These are phyloP conservation scores for Fraxinus sp. DNA, from an alignment of 305 asterid genomes.

Conservation along the genomic window DNA sequence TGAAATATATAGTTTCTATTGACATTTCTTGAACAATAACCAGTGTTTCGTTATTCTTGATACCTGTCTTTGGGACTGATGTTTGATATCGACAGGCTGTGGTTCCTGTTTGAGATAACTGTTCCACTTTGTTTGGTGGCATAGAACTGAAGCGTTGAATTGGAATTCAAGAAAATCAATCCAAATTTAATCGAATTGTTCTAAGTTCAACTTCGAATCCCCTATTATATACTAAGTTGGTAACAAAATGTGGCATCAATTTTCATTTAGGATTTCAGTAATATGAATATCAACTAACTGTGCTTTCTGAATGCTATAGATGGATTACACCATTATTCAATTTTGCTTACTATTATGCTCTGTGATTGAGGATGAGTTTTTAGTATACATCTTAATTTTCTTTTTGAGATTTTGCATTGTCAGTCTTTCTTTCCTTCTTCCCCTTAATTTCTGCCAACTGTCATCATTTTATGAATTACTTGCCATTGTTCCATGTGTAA, in stretches of 20 bases:
- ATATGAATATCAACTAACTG: not conserved
- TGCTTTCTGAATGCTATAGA: not conserved
- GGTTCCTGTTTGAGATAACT: not conserved
- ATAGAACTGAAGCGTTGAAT: not conserved
- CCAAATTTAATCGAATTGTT: not conserved
- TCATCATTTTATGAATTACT: not conserved
- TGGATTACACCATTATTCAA: not conserved
- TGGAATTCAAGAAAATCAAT: not conserved
- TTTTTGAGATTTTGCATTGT: not conserved
- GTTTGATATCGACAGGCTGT: not conserved
- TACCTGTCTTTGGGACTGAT: not conserved
- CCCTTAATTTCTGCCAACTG: not conserved
- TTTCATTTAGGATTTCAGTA: not conserved
- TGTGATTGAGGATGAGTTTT: not conserved
- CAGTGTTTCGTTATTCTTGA: not conserved
- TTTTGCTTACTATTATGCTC: not conserved
- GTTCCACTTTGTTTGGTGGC: not conserved
- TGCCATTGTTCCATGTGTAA: not conserved
- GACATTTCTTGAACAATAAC: not conserved
- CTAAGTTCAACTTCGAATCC: not conserved
- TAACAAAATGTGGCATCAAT: not conserved
- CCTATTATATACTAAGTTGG: not conserved
- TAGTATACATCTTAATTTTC: not conserved
- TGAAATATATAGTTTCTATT: slow-evolving; percentile 11
- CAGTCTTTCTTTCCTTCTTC: not conserved